Conservation (phyloP, 2,329 filamentous ascomycete genomes). For the Mariannaea elegans region DNA sequence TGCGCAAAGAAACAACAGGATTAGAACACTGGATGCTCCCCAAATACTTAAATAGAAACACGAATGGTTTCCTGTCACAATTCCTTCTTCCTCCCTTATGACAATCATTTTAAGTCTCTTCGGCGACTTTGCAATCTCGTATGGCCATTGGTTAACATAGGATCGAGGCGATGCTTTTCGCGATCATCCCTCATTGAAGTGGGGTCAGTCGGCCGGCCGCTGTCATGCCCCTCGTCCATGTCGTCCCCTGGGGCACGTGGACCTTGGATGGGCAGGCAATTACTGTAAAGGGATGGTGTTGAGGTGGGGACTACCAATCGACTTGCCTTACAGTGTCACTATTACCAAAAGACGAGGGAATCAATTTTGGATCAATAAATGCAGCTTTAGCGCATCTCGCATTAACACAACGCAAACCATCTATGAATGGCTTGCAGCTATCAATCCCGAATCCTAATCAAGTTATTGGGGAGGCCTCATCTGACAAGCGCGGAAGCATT, state of each 20-base stretch:
- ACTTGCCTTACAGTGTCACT: neutral
- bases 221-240: slow-evolving; percentile 18
- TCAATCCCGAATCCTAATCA: neutral
- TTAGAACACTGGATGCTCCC: slow-evolving; percentile 32
- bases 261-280: no score
- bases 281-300: neutral
- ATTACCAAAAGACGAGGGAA: neutral
- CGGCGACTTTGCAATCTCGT: neutral
- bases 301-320: neutral
- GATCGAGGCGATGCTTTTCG: slow-evolving; percentile 10
- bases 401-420: no score
- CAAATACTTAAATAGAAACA: slow-evolving; percentile 30
- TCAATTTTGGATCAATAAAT: neutral
- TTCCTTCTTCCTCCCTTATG: neutral
- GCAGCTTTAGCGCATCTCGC: no score
- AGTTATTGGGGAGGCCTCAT: slow-evolving; percentile 33
- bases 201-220: slow-evolving; percentile 12
- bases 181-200: slow-evolving; percentile 22
- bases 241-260: slow-evolving; percentile 9
- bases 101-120: neutral
- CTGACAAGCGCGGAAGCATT: slow-evolving; percentile 12
- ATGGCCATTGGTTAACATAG: neutral
- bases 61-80: slow-evolving; percentile 15
- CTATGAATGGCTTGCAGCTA: neutral
- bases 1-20: slow-evolving; percentile 12